phyloP scores from a whole-genome alignment of 805 yeast species.

The Henningerozyma blattae region DNA sequence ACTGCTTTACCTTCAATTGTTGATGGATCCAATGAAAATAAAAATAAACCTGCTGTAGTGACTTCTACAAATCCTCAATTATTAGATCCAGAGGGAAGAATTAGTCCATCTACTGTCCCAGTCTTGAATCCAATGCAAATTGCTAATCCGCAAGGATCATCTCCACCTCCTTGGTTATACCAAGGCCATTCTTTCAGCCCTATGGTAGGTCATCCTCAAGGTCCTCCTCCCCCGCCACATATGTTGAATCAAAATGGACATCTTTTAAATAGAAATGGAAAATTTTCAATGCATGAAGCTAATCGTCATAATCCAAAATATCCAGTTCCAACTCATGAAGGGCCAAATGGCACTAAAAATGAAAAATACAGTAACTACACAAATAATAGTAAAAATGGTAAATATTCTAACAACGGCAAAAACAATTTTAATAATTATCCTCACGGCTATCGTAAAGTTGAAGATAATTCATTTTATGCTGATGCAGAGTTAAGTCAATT shows the following conservation, averaged over 20 bases:
- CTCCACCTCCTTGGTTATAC: conserved; percentile 25
- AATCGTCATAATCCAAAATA: not conserved
- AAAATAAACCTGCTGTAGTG: not conserved
- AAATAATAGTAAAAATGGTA: conserved; percentile 7
- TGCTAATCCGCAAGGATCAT: too few relatives aligned
- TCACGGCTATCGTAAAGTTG: conserved; percentile 24
- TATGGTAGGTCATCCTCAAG: conserved; percentile 18
- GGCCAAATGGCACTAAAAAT: conserved; percentile 5
- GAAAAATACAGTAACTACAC: conserved; percentile 10
- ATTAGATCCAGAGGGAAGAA: not conserved
- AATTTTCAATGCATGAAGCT: too few relatives aligned
- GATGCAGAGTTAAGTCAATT: conserved; percentile 61
- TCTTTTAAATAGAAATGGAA: not conserved
- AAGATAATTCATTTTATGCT: conserved; percentile 58
- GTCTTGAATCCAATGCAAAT: conserved; percentile 5
- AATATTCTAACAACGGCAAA: conserved; percentile 6
- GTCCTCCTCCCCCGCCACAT: conserved; percentile 12
- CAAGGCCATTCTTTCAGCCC: conserved; percentile 20
- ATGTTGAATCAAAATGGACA: conserved; percentile 6
- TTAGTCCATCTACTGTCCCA: not conserved
- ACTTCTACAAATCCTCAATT: not conserved
- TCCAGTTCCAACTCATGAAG: not conserved
- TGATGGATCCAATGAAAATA: not conserved
- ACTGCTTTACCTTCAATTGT: conserved; percentile 1
- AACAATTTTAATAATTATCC: conserved; percentile 3